A percentile compares a stretch with the other conserved stretches of the same genome.
phyloP scores from a whole-genome alignment of 2,329 filamentous ascomycete genomes.

The Ceratocystis destructans region DNA sequence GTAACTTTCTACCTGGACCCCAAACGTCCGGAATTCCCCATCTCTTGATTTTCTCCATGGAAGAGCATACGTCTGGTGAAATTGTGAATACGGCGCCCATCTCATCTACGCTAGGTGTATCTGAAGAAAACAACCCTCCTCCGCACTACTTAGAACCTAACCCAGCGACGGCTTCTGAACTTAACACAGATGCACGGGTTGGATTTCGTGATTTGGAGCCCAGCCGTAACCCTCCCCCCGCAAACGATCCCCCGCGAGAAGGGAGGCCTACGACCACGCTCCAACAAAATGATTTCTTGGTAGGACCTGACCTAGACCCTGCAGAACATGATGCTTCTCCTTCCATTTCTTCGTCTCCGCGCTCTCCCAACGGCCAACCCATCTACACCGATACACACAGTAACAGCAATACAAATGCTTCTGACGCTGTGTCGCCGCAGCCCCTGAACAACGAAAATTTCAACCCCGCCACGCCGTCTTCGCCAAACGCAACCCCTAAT shows the following conservation, averaged over 20 bases:
- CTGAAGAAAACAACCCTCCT: not conserved
- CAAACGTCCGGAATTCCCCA: not conserved
- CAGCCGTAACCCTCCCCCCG: not conserved
- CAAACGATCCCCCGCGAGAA: not conserved
- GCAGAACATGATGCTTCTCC: not conserved
- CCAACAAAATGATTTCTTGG: not conserved
- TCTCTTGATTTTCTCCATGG: no score
- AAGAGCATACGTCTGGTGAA: not conserved
- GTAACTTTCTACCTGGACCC: not conserved
- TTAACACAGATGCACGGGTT: not conserved
- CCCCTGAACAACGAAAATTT: not conserved
- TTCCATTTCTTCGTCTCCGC: not conserved
- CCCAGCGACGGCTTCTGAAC: not conserved
- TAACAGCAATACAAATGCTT: not conserved
- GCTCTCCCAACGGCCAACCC: not conserved
- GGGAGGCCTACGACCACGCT: not conserved
- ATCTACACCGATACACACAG: not conserved
- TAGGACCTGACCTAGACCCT: not conserved
- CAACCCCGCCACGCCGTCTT: not conserved
- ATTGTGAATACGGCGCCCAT: not conserved
- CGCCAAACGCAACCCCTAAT: not conserved
- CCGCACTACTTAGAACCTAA: not conserved
- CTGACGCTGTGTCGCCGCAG: not conserved
- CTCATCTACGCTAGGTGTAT: not conserved
- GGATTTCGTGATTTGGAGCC: not conserved